phyloP scores from a whole-genome alignment of 75 land plant species.

The Picea sitchensis region DNA sequence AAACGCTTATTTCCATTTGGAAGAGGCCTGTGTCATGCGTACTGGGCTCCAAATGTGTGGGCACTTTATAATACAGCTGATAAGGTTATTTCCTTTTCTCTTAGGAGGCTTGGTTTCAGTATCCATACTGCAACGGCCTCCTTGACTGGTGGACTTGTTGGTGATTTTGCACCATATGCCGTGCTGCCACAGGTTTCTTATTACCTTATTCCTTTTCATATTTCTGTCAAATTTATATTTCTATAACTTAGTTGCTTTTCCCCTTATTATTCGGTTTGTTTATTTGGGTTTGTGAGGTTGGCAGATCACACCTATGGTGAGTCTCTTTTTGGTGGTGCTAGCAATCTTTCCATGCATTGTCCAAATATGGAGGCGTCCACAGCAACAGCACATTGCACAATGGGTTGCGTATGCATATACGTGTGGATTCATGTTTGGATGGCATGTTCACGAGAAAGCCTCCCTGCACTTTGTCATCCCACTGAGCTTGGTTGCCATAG shows the following conservation, averaged over 20 bases:
- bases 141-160: constrained; percentile 91
- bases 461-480: constrained; percentile 91
- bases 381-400: constrained; percentile 41
- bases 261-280: not conserved
- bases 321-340: constrained; percentile 61
- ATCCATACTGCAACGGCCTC: constrained; percentile 56
- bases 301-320: constrained; percentile 70
- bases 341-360: constrained; percentile 71
- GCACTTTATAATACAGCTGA: constrained; percentile 80
- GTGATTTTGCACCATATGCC: constrained; percentile 67
- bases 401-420: constrained; percentile 84
- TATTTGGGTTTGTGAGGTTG: constrained; percentile 8
- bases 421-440: constrained; percentile 91
- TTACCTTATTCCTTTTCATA: not conserved
- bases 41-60: constrained; percentile 99
- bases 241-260: not conserved
- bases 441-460: constrained; percentile 99
- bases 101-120: constrained; percentile 48
- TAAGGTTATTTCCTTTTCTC: constrained; percentile 50
- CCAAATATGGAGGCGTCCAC: constrained; percentile 68
- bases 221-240: constrained; percentile 9
- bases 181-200: constrained; percentile 69
- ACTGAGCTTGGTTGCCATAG: constrained; percentile 53
- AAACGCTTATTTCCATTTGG: constrained; percentile 93
- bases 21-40: constrained; percentile 96